Conservation (phyloP, 202 grass and related monocot species). For the Setaria italica region DNA sequence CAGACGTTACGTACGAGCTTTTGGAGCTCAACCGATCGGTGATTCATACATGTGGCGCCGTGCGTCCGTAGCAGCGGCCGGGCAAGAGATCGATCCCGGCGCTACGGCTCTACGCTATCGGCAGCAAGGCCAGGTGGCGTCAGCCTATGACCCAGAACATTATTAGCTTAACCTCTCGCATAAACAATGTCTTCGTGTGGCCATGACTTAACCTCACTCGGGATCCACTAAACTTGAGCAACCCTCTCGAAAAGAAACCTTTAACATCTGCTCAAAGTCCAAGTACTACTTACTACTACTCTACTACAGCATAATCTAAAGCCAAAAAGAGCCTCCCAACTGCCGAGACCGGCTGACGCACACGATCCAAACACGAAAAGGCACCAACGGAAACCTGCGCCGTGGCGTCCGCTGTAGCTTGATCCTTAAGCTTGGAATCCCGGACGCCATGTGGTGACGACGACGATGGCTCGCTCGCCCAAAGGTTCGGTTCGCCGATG, state of each 20-base stretch:
- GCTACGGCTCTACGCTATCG: too few species aligned
- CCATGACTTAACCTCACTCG: background rate
- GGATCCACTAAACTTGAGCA: background rate
- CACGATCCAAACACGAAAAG: background rate
- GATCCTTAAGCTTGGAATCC: slow-evolving; percentile 88
- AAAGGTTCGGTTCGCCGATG: slow-evolving; percentile 45
- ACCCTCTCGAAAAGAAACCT: background rate
- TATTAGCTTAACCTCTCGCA: too few species aligned
- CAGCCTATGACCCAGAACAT: too few species aligned
- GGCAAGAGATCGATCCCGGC: too few species aligned
- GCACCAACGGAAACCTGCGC: slow-evolving; percentile 9
- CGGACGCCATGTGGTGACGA: slow-evolving; percentile 43
- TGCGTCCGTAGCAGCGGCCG: too few species aligned
- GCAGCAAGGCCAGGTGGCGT: too few species aligned
- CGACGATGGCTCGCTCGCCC: slow-evolving; percentile 5
- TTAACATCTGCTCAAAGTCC: background rate
- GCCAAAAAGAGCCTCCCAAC: background rate
- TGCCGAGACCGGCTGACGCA: background rate
- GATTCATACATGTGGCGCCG: too few species aligned
- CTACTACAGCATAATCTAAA: background rate
- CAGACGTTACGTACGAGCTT: too few species aligned
- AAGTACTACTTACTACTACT: background rate
- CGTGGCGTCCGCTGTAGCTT: slow-evolving; percentile 61
- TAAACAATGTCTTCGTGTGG: background rate
- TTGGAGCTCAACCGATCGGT: too few species aligned